A percentile compares a stretch with the other conserved stretches of the same genome.
Conservation (phyloP, 129 eudicot genomes). For the Lonicera japonica region DNA sequence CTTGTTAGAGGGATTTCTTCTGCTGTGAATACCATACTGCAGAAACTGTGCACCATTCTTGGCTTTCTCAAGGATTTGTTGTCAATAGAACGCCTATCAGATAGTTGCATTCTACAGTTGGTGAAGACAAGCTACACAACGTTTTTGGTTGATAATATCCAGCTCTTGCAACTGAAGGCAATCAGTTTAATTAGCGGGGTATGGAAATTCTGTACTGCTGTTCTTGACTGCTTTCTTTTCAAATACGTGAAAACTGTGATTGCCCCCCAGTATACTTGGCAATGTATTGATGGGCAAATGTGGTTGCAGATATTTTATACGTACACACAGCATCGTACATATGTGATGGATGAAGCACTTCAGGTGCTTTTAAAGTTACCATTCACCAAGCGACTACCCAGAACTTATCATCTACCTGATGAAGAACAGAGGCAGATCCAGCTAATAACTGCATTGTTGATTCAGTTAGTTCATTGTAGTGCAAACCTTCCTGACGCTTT, state of each 20-base stretch:
- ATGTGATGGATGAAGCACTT: conserved; percentile 83
- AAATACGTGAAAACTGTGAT: neutral
- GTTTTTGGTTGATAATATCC: conserved; percentile 82
- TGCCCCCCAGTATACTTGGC: conserved; percentile 1
- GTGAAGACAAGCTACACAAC: conserved; percentile 79
- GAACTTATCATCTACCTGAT: conserved; percentile 91
- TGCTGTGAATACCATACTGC: conserved; percentile 59
- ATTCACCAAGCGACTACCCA: conserved; percentile 60
- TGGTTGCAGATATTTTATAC: conserved; percentile 65
- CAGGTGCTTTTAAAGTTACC: conserved; percentile 79
- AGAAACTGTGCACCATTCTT: conserved; percentile 80
- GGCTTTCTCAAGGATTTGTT: conserved; percentile 71
- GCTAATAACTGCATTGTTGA: conserved; percentile 71
- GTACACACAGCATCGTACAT: conserved; percentile 74
- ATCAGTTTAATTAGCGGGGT: conserved; percentile 88
- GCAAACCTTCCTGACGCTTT: conserved; percentile 86
- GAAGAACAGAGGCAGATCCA: conserved; percentile 98
- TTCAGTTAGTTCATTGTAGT: conserved; percentile 84
- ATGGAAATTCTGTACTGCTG: conserved; percentile 17
- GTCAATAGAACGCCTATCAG: conserved; percentile 75
- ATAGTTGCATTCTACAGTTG: conserved; percentile 91
- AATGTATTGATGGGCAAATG: conserved; percentile 8
- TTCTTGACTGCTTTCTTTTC: conserved; percentile 14
- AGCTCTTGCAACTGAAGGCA: conserved; percentile 90
- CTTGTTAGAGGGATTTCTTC: conserved; percentile 54